A percentile compares a stretch with the other conserved stretches of the same genome.
phyloP scores from a whole-genome alignment of 2,329 filamentous ascomycete species.

The Pyricularia sp. region DNA sequence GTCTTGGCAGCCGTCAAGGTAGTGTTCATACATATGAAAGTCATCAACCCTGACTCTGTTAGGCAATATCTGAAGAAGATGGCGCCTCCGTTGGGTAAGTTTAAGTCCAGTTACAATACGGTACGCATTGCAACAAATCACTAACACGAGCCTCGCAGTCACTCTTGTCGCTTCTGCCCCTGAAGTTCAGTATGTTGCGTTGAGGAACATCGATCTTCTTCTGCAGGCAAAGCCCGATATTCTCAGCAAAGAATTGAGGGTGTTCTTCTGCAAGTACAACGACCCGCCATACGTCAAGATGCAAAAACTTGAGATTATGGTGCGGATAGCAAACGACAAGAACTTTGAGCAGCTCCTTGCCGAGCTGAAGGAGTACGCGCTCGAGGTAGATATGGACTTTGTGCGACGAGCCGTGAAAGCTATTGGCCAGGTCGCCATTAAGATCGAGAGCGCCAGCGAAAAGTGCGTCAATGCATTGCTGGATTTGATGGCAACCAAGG shows the following conservation, averaged over 20 bases:
- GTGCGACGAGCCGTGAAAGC: constrained; percentile 89
- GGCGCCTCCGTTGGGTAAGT: constrained; percentile 81
- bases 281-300: constrained; percentile 96
- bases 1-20: constrained; percentile 96
- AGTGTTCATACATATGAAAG: constrained; percentile 92
- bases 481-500: constrained; percentile 92
- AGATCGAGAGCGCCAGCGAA: constrained; percentile 91
- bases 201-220: constrained; percentile 91
- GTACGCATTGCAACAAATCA: constrained; percentile 15
- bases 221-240: constrained; percentile 95
- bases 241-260: constrained; percentile 89
- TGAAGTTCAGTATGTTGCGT: constrained; percentile 94
- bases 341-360: constrained; percentile 93
- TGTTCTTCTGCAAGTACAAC: constrained; percentile 99
- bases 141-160: constrained; percentile 40
- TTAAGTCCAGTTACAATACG: not conserved
- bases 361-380: constrained; percentile 92
- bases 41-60: constrained; percentile 67
- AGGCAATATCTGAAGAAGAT: constrained; percentile 95
- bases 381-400: constrained; percentile 99
- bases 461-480: constrained; percentile 91
- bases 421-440: constrained; percentile 96
- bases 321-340: constrained; percentile 93
- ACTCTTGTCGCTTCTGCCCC: constrained; percentile 92
- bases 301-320: constrained; percentile 98